phyloP scores from a whole-genome alignment of 2,329 filamentous ascomycete species.

The Trematosphaeria pertusa region DNA sequence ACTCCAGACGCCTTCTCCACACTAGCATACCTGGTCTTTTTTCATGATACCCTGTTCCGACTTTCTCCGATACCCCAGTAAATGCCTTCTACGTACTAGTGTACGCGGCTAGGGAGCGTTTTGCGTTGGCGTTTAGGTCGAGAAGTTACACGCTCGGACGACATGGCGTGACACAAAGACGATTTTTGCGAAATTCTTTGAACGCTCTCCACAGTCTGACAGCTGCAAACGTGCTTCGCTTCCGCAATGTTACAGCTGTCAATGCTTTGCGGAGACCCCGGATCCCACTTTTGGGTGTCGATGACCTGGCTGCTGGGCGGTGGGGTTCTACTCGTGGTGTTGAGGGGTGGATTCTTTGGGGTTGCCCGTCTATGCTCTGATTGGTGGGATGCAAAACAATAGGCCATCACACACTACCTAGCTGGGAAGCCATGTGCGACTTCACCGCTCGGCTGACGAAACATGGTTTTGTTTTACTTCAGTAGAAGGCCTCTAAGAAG shows the following conservation, averaged over 20 bases:
- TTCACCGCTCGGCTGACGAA: too few relatives aligned
- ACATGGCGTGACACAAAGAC: conserved; percentile 23
- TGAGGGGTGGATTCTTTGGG: conserved; percentile 6
- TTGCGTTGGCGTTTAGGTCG: not conserved
- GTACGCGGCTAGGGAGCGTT: not conserved
- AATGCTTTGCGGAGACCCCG: conserved; percentile 5
- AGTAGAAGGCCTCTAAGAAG: too few relatives aligned
- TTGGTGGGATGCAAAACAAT: not conserved
- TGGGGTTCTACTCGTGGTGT: conserved; percentile 7
- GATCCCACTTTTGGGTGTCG: not conserved
- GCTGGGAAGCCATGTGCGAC: too few relatives aligned
- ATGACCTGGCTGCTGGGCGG: not conserved
- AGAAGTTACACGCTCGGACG: conserved; percentile 3
- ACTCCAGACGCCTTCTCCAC: not conserved
- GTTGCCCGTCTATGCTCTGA: too few relatives aligned
- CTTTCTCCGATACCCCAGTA: conserved; percentile 4
- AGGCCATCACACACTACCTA: not conserved
- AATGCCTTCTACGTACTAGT: not conserved
- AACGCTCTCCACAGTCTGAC: not conserved
- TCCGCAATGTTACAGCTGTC: conserved; percentile 2
- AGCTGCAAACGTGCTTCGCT: not conserved
- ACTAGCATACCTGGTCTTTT: not conserved
- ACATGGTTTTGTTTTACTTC: too few relatives aligned
- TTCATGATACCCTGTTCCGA: conserved; percentile 1
- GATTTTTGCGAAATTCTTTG: not conserved